Percentiles rank a stretch among this genome's conserved stretches.
These are phyloP conservation scores for Pythium monospermum DNA, from an alignment of 352 stramenopile species.

Conservation along the genomic window DNA sequence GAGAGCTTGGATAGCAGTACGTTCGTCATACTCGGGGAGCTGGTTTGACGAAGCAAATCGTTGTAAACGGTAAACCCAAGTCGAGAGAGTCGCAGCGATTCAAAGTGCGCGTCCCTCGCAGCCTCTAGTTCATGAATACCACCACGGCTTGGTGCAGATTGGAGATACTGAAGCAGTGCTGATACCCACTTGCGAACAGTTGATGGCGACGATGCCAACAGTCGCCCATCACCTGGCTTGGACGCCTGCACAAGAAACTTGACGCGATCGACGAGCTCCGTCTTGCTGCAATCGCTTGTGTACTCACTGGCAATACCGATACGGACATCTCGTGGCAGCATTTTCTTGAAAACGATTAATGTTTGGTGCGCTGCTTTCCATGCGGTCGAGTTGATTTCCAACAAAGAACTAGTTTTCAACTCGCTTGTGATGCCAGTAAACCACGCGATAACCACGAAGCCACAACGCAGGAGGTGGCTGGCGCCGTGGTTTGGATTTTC, in stretches of 20 bases:
- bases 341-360: too few relatives aligned
- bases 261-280: neutral
- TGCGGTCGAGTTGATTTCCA: neutral
- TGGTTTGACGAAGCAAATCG: neutral
- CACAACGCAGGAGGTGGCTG: neutral
- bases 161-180: neutral
- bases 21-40: neutral
- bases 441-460: constrained; percentile 1
- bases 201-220: neutral
- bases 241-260: neutral
- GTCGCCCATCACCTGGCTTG: neutral
- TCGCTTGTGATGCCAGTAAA: neutral
- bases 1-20: constrained; percentile 1
- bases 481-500: neutral
- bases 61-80: neutral
- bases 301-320: too few relatives aligned
- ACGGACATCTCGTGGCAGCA: too few relatives aligned
- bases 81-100: neutral
- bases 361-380: too few relatives aligned
- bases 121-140: too few relatives aligned
- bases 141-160: neutral
- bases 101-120: too few relatives aligned
- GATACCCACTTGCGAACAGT: neutral
- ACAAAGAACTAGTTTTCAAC: neutral
- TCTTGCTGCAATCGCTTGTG: too few relatives aligned